These are phyloP conservation scores for Apiospora phragmitis DNA, from an alignment of 2,329 filamentous ascomycete genomes.

Conservation along the genomic window DNA sequence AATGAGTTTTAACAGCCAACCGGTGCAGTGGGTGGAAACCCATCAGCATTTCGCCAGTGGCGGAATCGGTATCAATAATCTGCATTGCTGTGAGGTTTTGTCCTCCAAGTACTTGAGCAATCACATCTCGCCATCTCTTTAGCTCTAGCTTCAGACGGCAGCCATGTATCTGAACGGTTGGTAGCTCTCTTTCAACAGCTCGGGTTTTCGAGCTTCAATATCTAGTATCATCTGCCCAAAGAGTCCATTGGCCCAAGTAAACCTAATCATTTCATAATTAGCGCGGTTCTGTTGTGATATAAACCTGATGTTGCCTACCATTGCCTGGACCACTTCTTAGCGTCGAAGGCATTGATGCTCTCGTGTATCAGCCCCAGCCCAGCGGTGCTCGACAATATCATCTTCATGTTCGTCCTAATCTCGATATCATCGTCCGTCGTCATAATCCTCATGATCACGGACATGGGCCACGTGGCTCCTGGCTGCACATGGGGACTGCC, in stretches of 20 bases:
- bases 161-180: constrained; percentile 31
- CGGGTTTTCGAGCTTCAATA: constrained; percentile 70
- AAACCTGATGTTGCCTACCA: constrained; percentile 29
- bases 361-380: constrained; percentile 43
- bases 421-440: constrained; percentile 47
- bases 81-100: not conserved
- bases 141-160: not conserved
- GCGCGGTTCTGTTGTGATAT: not conserved
- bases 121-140: not conserved
- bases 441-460: constrained; percentile 74
- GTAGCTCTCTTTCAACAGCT: constrained; percentile 55
- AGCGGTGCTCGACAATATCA: constrained; percentile 32
- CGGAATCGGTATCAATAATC: not conserved
- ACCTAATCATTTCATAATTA: constrained; percentile 55
- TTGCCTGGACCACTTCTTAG: constrained; percentile 37
- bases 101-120: not conserved
- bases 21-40: not conserved
- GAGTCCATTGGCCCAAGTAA: constrained; percentile 36
- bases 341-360: constrained; percentile 40
- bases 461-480: constrained; percentile 86
- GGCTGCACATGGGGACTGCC: constrained; percentile 58
- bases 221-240: constrained; percentile 36
- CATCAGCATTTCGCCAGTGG: not conserved
- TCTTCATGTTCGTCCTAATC: constrained; percentile 35
- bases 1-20: not conserved